Evolutionary conservation across 1,284 basidiomycete genomes (phyloP).

Genomic region (Anthracocystis panici-leucophaei): DNA sequence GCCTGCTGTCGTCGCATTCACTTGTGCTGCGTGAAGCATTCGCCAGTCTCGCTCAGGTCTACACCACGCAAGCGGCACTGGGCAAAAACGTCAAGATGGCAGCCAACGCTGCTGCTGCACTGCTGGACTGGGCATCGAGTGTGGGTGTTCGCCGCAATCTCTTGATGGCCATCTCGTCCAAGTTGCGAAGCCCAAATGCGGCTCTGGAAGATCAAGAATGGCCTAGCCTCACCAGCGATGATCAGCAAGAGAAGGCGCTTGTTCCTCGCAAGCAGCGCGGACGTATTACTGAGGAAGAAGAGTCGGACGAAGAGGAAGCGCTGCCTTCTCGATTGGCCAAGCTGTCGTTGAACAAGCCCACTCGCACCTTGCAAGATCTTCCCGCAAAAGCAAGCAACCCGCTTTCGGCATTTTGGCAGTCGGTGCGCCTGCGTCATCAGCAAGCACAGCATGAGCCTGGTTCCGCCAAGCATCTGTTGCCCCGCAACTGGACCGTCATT

Average conservation of each 20-base stretch:
- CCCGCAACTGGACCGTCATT: constrained; percentile 84
- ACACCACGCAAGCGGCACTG: constrained; percentile 47
- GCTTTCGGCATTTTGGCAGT: constrained; percentile 37
- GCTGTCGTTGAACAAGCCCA: constrained; percentile 26
- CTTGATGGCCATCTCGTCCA: constrained; percentile 47
- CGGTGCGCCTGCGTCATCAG: constrained; percentile 38
- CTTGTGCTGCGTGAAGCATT: constrained; percentile 45
- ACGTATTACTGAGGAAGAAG: constrained; percentile 8
- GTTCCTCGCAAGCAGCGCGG: constrained; percentile 1
- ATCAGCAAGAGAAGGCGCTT: background rate
- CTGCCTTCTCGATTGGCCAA: constrained; percentile 41
- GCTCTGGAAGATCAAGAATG: constrained; percentile 26
- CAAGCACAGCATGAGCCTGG: constrained; percentile 32
- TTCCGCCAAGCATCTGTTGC: constrained; percentile 72
- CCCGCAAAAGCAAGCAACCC: background rate
- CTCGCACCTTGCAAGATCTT: background rate
- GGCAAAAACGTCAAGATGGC: constrained; percentile 48
- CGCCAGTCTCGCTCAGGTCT: constrained; percentile 46
- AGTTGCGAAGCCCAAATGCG: constrained; percentile 18
- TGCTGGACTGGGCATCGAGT: constrained; percentile 45
- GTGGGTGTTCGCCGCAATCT: constrained; percentile 52
- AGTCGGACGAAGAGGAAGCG: constrained; percentile 29
- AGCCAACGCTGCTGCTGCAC: constrained; percentile 41
- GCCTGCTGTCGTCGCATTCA: constrained; percentile 39
- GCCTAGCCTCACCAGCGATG: constrained; percentile 13